A percentile compares a stretch with the other conserved stretches of the same genome.
phyloP scores from a whole-genome alignment of 2,329 filamentous ascomycete genomes.

The Lasiodiplodia theobromae region DNA sequence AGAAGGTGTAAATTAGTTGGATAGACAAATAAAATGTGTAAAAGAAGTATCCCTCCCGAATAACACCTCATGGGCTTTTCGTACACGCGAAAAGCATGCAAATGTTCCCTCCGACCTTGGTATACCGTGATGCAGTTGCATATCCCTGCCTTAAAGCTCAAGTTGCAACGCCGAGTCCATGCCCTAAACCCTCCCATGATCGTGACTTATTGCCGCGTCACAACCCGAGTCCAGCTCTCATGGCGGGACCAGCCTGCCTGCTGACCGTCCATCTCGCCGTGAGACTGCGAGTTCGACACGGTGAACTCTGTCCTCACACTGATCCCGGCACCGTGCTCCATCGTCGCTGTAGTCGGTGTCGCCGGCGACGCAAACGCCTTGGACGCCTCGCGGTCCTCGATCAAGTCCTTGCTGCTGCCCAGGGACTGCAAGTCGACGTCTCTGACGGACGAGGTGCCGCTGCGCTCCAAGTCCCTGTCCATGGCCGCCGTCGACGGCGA shows the following conservation, averaged over 20 bases:
- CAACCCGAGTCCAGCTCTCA: background rate
- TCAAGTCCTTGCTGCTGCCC: slow-evolving; percentile 15
- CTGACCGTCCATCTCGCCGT: background rate
- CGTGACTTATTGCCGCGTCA: background rate
- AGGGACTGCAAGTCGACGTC: background rate
- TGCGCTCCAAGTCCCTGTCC: slow-evolving; percentile 1
- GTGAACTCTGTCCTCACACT: slow-evolving; percentile 1
- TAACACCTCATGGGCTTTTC: background rate
- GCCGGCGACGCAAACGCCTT: background rate
- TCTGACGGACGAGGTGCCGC: background rate
- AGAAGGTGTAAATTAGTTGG: too few relatives aligned
- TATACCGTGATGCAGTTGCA: background rate
- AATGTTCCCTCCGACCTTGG: background rate
- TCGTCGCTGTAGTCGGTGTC: background rate
- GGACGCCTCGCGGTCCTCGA: slow-evolving; percentile 1
- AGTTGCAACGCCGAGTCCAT: background rate
- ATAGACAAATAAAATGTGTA: background rate
- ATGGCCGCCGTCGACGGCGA: background rate
- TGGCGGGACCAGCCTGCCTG: background rate
- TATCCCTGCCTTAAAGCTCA: background rate
- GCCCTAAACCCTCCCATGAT: background rate
- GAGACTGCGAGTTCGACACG: background rate
- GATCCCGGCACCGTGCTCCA: background rate
- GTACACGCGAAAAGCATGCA: background rate
- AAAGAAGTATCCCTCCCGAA: background rate